A percentile compares a stretch with the other conserved stretches of the same genome.
phyloP scores from a whole-genome alignment of 257 asterid species.

The Solanum dulcamara region DNA sequence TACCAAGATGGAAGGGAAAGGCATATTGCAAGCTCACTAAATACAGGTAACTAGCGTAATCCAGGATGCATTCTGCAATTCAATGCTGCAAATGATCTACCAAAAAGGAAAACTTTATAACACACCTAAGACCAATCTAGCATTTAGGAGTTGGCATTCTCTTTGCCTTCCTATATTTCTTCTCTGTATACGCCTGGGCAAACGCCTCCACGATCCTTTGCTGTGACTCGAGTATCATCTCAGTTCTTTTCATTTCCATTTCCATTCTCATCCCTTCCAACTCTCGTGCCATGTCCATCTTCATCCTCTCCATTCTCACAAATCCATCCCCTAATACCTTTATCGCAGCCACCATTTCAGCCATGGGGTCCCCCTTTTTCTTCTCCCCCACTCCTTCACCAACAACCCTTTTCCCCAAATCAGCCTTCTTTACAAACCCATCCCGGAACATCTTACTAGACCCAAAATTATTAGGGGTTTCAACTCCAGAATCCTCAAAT shows the following conservation, averaged over 20 bases:
- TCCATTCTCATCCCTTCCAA: slow-evolving; percentile 89
- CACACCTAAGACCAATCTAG: not conserved
- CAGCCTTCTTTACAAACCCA: slow-evolving; percentile 18
- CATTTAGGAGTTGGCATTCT: slow-evolving; percentile 27
- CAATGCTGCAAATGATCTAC: not conserved
- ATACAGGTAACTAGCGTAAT: not conserved
- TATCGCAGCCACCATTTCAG: slow-evolving; percentile 56
- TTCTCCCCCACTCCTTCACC: slow-evolving; percentile 14
- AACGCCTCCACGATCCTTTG: slow-evolving; percentile 72
- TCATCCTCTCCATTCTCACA: slow-evolving; percentile 80
- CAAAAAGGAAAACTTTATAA: not conserved
- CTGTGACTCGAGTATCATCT: slow-evolving; percentile 86
- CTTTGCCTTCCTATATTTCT: slow-evolving; percentile 41
- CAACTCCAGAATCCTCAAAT: slow-evolving; percentile 25
- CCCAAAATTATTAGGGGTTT: slow-evolving; percentile 26
- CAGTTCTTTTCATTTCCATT: slow-evolving; percentile 94
- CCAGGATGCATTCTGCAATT: not conserved
- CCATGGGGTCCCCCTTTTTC: slow-evolving; percentile 27
- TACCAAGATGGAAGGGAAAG: not conserved
- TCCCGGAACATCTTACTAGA: slow-evolving; percentile 29
- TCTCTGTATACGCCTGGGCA: slow-evolving; percentile 47
- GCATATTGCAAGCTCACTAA: not conserved
- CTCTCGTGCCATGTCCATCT: slow-evolving; percentile 84
- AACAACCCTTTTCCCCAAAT: slow-evolving; percentile 21
- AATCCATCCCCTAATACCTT: slow-evolving; percentile 75